A percentile compares a stretch with the other conserved stretches of the same genome.
phyloP scores from a whole-genome alignment of 768 basidiomycete species.

The Coprinopsis sp. region DNA sequence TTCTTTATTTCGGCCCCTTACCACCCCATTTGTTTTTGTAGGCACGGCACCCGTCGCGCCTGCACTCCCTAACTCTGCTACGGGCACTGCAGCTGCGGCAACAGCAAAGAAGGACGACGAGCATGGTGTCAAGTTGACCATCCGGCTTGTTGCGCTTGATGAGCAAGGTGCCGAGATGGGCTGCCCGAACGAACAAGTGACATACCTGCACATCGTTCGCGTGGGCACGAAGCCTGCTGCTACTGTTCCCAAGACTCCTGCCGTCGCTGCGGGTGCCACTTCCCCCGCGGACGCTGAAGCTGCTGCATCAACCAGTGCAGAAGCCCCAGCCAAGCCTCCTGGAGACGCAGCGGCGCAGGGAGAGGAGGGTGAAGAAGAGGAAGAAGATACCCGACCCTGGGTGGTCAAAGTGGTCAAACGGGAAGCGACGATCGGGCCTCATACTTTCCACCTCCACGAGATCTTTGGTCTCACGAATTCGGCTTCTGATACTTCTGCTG shows the following conservation, averaged over 20 bases:
- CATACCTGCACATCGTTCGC: constrained; percentile 81
- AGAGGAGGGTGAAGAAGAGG: constrained; percentile 31
- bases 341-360: not conserved
- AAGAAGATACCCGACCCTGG: constrained; percentile 72
- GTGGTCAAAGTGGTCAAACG: constrained; percentile 90
- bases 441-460: constrained; percentile 93
- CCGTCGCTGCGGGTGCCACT: constrained; percentile 27
- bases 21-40: too few species aligned
- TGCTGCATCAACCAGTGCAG: too few species aligned
- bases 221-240: constrained; percentile 46
- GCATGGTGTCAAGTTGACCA: constrained; percentile 75
- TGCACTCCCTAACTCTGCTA: too few species aligned
- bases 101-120: constrained; percentile 37
- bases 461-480: constrained; percentile 90
- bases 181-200: constrained; percentile 79
- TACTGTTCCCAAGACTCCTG: too few species aligned
- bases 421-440: constrained; percentile 90
- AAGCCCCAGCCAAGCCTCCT: not conserved
- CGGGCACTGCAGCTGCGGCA: not conserved
- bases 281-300: too few species aligned
- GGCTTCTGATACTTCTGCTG: constrained; percentile 31
- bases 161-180: constrained; percentile 64
- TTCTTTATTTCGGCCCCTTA: too few species aligned
- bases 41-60: too few species aligned
- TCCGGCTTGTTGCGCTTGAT: constrained; percentile 78